Evolutionary conservation across 768 basidiomycete species (phyloP), one percentile per base, ranked within the genome.

Genomic region (Dentipellis fragilis): DNA sequence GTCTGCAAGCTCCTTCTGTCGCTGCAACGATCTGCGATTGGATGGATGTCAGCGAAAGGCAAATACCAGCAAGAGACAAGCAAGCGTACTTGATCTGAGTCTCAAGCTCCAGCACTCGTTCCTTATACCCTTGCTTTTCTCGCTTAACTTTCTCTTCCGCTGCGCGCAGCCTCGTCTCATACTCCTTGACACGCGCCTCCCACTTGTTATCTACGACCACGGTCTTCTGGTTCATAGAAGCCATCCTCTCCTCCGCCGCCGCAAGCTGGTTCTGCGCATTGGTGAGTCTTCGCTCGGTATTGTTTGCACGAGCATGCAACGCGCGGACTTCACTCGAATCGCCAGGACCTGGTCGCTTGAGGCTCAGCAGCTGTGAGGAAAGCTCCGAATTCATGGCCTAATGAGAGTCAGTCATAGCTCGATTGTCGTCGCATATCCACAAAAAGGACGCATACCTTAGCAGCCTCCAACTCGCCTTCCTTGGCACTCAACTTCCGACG

Each of bases 151-250:
- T 85, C 75, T 98, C 94, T 64, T 93, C 91, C 0, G 90, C 90
- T 0, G 84, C 82, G 67, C 84, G 85, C 59, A 93, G 65, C 16
- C 89, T 72, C 12, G 80, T 67, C 71, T 96, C 92, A 63, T 94
- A 93, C 69, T 98, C 94, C 68, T 85, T 87, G 47, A 98, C 89
- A n/a, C 94, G 76, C 0, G 87, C 90, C 64, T 94, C 93, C 93
- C 94, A 98, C 69, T 94, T 95, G 52, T 72, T 73, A 62, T 96
- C 93, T 0, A 89, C 87, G 0, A 73, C 74, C 0, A 75, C 73
- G 38, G 78, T 87, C 74, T 84, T 87, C 71, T 83, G 77, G 60
- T 85, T 87, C 70, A 89, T 77, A 40, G 73, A 68, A 1, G 85
- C 81, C 50, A 94, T 78, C 71, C 86, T 87, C 70, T 94, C 91